Evolutionary conservation across 179 eudicot species (phyloP).

Genomic region (Beta macrorhiza): DNA sequence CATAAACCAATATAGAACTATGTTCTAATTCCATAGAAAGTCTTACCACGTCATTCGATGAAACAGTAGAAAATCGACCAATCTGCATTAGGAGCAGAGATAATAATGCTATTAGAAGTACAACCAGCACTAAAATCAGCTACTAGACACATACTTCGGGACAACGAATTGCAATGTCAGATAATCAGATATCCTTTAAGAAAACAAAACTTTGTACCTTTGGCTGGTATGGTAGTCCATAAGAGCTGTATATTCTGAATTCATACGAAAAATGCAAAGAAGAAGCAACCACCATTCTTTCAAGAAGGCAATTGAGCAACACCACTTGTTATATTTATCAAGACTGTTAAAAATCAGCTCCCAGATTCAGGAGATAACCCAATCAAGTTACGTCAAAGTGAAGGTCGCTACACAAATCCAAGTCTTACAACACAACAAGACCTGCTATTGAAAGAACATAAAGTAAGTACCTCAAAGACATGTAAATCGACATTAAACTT

Average conservation of each 20-base stretch:
- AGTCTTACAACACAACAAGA: not conserved
- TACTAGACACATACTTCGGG: not conserved
- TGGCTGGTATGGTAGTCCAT: slow-evolving; percentile 36
- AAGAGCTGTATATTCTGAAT: slow-evolving; percentile 32
- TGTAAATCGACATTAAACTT: not conserved
- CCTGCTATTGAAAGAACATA: slow-evolving; percentile 15
- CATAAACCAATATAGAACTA: not conserved
- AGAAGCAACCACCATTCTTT: slow-evolving; percentile 60
- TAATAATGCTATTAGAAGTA: not conserved
- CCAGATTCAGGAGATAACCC: not conserved
- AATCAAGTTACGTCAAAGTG: not conserved
- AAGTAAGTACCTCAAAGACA: not conserved
- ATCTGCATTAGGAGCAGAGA: slow-evolving; percentile 32
- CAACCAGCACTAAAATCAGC: not conserved
- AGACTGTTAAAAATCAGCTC: slow-evolving; percentile 1
- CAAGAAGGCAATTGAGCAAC: not conserved
- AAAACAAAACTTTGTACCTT: slow-evolving; percentile 42
- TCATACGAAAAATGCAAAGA: slow-evolving; percentile 56
- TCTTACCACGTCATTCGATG: slow-evolving; percentile 41
- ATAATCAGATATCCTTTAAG: not conserved
- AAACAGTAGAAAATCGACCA: slow-evolving; percentile 35
- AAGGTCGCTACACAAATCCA: not conserved
- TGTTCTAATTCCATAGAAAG: not conserved
- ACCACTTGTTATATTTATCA: not conserved
- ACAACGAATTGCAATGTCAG: not conserved